Percentiles rank a stretch among this genome's conserved stretches.
These are phyloP conservation scores for Polychytrium aggregatum DNA, from an alignment of 192 early-diverging fungal genomes.

Conservation along the genomic window DNA sequence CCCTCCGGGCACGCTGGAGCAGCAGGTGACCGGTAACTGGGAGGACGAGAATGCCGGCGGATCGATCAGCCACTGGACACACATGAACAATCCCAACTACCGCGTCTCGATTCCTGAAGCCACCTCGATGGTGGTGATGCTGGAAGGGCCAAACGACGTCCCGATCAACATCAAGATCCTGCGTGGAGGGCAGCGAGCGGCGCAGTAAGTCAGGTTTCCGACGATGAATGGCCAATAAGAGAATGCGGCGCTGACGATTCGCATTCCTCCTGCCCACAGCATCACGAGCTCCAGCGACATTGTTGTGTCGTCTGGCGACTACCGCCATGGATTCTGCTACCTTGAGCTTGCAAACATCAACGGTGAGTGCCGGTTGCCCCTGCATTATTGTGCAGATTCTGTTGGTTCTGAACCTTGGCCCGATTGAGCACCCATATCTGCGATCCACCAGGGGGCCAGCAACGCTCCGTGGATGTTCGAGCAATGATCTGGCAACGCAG, in stretches of 20 bases:
- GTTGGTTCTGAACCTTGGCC: neutral
- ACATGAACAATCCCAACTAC: conserved; percentile 73
- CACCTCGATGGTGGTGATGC: conserved; percentile 31
- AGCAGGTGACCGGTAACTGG: conserved; percentile 55
- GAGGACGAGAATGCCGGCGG: conserved; percentile 66
- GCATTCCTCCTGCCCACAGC: neutral
- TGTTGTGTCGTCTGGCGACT: conserved; percentile 60
- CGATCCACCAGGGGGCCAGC: too few species aligned
- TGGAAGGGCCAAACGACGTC: conserved; percentile 54
- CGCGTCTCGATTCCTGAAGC: conserved; percentile 36
- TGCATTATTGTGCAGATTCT: neutral
- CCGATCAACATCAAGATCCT: conserved; percentile 60
- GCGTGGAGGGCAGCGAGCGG: conserved; percentile 58
- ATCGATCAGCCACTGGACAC: conserved; percentile 54
- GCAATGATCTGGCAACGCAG: too few species aligned
- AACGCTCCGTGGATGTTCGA: too few species aligned
- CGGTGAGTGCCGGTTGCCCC: conserved; percentile 21
- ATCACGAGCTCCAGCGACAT: conserved; percentile 47
- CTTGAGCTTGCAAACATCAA: conserved; percentile 49
- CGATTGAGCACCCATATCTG: too few species aligned
- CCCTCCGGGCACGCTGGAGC: conserved; percentile 6
- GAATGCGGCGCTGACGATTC: too few species aligned
- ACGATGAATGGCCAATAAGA: too few species aligned
- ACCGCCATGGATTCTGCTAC: conserved; percentile 65
- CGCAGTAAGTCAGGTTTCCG: conserved; percentile 42